Base-by-base conservation (phyloP, 2,329 filamentous ascomycete species). In the Passalora sequoiae region DNA sequence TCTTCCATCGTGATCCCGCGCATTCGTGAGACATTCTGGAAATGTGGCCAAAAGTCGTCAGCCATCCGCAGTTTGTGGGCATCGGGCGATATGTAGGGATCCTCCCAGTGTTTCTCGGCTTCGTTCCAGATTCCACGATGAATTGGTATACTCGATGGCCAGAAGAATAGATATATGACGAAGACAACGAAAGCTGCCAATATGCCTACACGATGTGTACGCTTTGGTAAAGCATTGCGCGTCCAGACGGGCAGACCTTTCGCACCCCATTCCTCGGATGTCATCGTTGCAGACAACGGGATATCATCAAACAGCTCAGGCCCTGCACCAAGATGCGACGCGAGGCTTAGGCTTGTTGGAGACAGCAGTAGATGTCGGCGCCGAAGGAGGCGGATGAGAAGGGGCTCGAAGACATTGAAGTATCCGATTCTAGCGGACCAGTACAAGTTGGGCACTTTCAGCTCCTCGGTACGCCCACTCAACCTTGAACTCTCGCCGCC, bases 1-100 rank as follows among this genome's bases (percentile, higher is more conserved):
- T 47, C 39, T 9, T 19, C 31, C 25, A 47, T 38, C 4, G 30
- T 47, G 27, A 47, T 38, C 9, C 16, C 27, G 8, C 31, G 44
- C 16, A 43, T 19, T 16, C 28, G 29, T 8, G 39, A 33, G 6
- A 43, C 35, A 27, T 41, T 41, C 3, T 31, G 13, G 19, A 47
- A 43, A 25, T 43, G 39, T 7, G 37, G 37, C 40, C 24, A 28
- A 30, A 37, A 43, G 9, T 36, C 31, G n/a, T 43, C 40, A 9
- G 32, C 31, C 20, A 12, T 20, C 6, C 25, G 31, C 10, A 43
- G 9, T 19, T 16, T 29, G 24, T 43, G 40, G 7, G 32, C 40
- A 27, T 43, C 24, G 2, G 33, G 33, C 20, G 4, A 6, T 9
- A 36, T 24, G 12, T 2, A 12, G 4, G 33, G 33, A 36, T 36